Evolutionary conservation across 2,329 filamentous ascomycete genomes (phyloP).

Genomic region (Amauroascus niger): DNA sequence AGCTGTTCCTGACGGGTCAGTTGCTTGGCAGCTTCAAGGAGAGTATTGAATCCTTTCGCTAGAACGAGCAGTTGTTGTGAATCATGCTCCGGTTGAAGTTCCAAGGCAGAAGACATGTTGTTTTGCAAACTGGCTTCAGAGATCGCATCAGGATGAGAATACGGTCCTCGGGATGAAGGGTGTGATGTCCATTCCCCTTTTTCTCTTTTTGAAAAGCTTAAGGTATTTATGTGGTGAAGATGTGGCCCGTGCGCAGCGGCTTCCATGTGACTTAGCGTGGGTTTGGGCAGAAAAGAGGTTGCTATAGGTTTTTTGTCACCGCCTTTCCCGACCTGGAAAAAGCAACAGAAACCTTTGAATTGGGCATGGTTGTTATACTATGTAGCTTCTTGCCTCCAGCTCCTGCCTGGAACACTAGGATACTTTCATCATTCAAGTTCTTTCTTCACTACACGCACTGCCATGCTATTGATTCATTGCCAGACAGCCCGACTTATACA

Average conservation of each 20-base stretch:
- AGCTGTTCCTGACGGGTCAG: constrained; percentile 33
- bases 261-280: constrained; percentile 7
- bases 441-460: no score
- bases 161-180: background rate
- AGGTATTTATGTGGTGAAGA: background rate
- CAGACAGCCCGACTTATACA: no score
- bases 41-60: constrained; percentile 35
- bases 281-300: background rate
- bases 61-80: constrained; percentile 29
- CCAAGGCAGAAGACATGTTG: background rate
- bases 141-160: background rate
- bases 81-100: constrained; percentile 26
- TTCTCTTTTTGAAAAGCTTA: constrained; percentile 5
- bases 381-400: no score
- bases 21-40: constrained; percentile 34
- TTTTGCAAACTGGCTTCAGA: background rate
- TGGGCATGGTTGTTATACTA: no score
- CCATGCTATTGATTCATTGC: no score
- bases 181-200: no score
- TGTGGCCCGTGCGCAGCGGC: constrained; percentile 5
- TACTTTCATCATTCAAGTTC: no score
- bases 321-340: no score
- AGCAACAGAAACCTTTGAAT: no score
- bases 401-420: no score
- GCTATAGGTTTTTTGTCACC: no score